Conservation (phyloP, 2,329 filamentous ascomycete genomes). For the Amauroascus niger region DNA sequence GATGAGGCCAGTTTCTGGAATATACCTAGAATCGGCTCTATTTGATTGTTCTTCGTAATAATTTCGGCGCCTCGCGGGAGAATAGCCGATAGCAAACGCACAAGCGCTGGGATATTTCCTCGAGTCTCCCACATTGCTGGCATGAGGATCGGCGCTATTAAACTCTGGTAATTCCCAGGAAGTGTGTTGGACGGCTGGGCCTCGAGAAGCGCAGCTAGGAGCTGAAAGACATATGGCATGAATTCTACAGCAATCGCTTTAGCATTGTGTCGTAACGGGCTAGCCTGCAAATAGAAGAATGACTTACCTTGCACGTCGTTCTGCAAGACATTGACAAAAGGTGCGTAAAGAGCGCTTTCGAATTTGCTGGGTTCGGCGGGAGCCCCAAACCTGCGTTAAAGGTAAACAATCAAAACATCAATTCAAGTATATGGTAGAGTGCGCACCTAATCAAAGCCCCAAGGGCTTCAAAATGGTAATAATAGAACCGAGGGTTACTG, state of each 20-base stretch:
- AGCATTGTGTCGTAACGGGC: not conserved
- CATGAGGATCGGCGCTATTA: conserved; percentile 68
- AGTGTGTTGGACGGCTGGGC: conserved; percentile 69
- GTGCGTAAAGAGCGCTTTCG: conserved; percentile 69
- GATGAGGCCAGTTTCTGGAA: conserved; percentile 80
- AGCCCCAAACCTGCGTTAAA: conserved; percentile 49
- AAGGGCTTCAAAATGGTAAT: conserved; percentile 93
- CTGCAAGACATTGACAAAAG: conserved; percentile 69
- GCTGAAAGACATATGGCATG: conserved; percentile 90
- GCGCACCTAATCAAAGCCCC: conserved; percentile 68
- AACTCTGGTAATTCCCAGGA: conserved; percentile 66
- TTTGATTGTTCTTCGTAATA: conserved; percentile 67
- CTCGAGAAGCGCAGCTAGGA: conserved; percentile 84
- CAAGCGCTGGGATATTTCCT: conserved; percentile 86
- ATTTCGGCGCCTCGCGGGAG: conserved; percentile 64
- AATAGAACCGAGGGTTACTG: conserved; percentile 95
- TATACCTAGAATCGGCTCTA: conserved; percentile 83
- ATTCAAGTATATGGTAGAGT: not conserved
- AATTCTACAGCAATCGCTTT: conserved; percentile 56
- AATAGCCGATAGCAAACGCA: conserved; percentile 72
- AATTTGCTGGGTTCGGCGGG: conserved; percentile 61
- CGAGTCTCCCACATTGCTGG: conserved; percentile 83
- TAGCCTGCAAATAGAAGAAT: conserved; percentile 18
- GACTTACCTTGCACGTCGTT: conserved; percentile 66
- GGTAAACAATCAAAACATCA: conserved; percentile 11